Evolutionary conservation across 176 grass and related monocot genomes (phyloP).

Genomic region (Calamus simplicifolius): DNA sequence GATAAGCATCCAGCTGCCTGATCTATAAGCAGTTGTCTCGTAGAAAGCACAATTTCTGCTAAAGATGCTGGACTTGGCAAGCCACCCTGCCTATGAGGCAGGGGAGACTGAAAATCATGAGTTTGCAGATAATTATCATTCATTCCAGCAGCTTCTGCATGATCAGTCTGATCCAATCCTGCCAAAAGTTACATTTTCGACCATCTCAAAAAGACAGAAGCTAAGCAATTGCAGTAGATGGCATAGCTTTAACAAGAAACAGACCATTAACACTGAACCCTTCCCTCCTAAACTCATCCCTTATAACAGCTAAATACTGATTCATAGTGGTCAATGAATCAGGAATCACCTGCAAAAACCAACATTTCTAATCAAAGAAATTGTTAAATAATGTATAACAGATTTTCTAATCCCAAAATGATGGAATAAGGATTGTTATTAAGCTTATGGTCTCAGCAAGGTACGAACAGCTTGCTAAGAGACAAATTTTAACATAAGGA

Average conservation of each 20-base stretch:
- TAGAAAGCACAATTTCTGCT: constrained; percentile 50
- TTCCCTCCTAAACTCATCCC: constrained; percentile 70
- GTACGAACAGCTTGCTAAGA: too few species aligned
- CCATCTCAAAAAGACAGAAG: background rate
- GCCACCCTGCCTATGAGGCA: constrained; percentile 25
- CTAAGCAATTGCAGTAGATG: too few species aligned
- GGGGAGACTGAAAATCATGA: constrained; percentile 29
- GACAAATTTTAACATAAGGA: too few species aligned
- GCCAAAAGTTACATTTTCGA: background rate
- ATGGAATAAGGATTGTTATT: too few species aligned
- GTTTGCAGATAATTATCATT: constrained; percentile 14
- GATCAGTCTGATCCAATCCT: background rate
- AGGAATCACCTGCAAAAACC: constrained; percentile 62
- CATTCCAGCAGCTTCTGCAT: constrained; percentile 8
- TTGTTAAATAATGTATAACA: too few species aligned
- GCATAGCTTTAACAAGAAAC: background rate
- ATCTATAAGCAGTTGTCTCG: constrained; percentile 48
- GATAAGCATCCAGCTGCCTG: constrained; percentile 44
- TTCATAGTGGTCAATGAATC: constrained; percentile 89
- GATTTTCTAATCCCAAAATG: too few species aligned
- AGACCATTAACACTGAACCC: constrained; percentile 51
- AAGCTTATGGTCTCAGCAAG: too few species aligned
- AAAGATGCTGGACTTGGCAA: constrained; percentile 49
- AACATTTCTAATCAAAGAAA: too few species aligned
- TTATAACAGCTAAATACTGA: constrained; percentile 80